phyloP scores from a whole-genome alignment of 768 basidiomycete genomes.

The Auricularia sp. region DNA sequence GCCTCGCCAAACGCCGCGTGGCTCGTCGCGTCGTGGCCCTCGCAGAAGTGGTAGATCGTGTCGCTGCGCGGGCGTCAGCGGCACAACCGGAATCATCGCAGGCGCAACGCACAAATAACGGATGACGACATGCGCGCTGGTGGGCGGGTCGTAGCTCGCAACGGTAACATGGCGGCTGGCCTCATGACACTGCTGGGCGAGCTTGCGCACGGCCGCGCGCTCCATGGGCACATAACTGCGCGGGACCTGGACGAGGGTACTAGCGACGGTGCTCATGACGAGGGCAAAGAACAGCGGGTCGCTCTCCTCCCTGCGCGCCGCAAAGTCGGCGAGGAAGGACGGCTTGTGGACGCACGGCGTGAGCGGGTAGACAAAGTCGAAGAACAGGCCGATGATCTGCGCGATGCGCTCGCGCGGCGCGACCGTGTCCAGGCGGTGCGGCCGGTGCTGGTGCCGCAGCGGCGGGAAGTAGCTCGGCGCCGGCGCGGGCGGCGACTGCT shows the following conservation, averaged over 20 bases:
- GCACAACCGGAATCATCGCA: too few species aligned
- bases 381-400: slow-evolving; percentile 79
- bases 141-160: slow-evolving; percentile 74
- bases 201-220: slow-evolving; percentile 22
- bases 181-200: slow-evolving; percentile 61
- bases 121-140: slow-evolving; percentile 75
- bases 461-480: slow-evolving; percentile 33
- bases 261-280: slow-evolving; percentile 82
- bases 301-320: slow-evolving; percentile 67
- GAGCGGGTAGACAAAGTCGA: slow-evolving; percentile 87
- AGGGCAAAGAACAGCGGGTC: slow-evolving; percentile 87
- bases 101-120: slow-evolving; percentile 64
- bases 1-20: slow-evolving; percentile 85
- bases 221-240: slow-evolving; percentile 55
- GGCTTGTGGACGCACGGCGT: slow-evolving; percentile 89
- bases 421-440: slow-evolving; percentile 70
- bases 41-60: slow-evolving; percentile 80
- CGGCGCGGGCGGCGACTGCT: slow-evolving; percentile 34
- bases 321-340: slow-evolving; percentile 85
- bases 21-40: slow-evolving; percentile 78
- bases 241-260: slow-evolving; percentile 81
- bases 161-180: slow-evolving; percentile 75
- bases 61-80: slow-evolving; percentile 36
- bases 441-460: slow-evolving; percentile 65
- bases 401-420: slow-evolving; percentile 73